Evolutionary conservation across 768 basidiomycete species (phyloP), one percentile per base, ranked within the genome.

Genomic region (Suillus subaureus): DNA sequence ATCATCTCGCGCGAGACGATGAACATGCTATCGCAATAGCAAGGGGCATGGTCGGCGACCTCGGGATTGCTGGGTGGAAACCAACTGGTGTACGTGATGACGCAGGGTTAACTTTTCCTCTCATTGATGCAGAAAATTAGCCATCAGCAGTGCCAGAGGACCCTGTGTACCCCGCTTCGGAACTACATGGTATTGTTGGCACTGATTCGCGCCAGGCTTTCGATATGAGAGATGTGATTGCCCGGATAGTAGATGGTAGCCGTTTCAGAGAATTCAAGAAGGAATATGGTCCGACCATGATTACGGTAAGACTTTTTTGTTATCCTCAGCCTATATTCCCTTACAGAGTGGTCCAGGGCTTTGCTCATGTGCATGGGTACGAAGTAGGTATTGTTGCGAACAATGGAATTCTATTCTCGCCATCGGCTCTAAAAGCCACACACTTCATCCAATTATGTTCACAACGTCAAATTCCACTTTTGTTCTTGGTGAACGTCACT

Each of bases 401-500:
- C 79, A 96, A 96, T 71, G 96, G 96, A 68, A 96, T 98, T 64
- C 80, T 98, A 23, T 94, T 97, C 79, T 96, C 95, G 5, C 93
- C 94, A 3, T 95, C 94, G 0, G 96, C 96, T 1, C 79, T 95
- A 63, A 97, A 98, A 77, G 94, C 95, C 13, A 93, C 96, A 4
- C 96, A 98, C 71, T 98, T 98, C 75, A 96, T 98, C 67, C 86
- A 97, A 75, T 83, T 97, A 4, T 98, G 96, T 72, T 94, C 94
- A 1, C 96, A 98, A 74, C 85, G 96, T 11, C 85, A 85, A 67
- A 94, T 97, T 62, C 96, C 96, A 0, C 78, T 98, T 2, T 82
- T 98, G 23, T 98, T 97, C 83, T 84, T 98, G 49, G 96, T 97
- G 54, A 98, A 98, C 72, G 93, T 97, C n/a, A 94, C 94, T 3